A percentile compares a stretch with the other conserved stretches of the same genome.
Conservation (phyloP, 148 eudicot genomes). For the Chenopodium formosanum region DNA sequence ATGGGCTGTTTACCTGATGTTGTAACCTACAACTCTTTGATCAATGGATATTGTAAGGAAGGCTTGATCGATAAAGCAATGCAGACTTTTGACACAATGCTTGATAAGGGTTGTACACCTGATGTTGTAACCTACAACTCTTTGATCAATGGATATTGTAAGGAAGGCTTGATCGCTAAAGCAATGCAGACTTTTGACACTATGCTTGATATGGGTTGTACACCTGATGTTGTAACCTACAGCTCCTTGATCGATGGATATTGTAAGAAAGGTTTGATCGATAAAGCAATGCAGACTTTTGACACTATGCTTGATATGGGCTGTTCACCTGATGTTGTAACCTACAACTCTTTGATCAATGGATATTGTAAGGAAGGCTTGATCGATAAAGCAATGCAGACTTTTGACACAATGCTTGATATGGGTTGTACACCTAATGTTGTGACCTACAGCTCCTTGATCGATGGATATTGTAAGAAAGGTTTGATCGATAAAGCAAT, state of each 20-base stretch:
- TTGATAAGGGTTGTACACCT: constrained; percentile 18
- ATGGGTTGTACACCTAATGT: constrained; percentile 25
- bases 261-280: constrained; percentile 21
- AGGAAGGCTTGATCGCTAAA: constrained; percentile 13
- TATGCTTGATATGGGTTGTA: constrained; percentile 27
- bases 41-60: constrained; percentile 34
- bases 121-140: neutral
- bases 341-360: constrained; percentile 33
- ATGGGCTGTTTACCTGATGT: constrained; percentile 25
- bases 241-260: constrained; percentile 31
- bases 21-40: constrained; percentile 33
- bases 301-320: constrained; percentile 28
- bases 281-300: constrained; percentile 10
- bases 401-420: constrained; percentile 24
- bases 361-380: constrained; percentile 31
- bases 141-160: constrained; percentile 31
- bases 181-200: constrained; percentile 18
- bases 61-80: constrained; percentile 9
- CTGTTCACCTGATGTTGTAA: constrained; percentile 23
- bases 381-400: constrained; percentile 3
- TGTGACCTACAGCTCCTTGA: constrained; percentile 33
- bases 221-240: constrained; percentile 31
- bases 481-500: constrained; percentile 11
- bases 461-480: constrained; percentile 34
- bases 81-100: constrained; percentile 27